phyloP scores from a whole-genome alignment of 2,329 filamentous ascomycete genomes.

The Chaetothyriales sp. region DNA sequence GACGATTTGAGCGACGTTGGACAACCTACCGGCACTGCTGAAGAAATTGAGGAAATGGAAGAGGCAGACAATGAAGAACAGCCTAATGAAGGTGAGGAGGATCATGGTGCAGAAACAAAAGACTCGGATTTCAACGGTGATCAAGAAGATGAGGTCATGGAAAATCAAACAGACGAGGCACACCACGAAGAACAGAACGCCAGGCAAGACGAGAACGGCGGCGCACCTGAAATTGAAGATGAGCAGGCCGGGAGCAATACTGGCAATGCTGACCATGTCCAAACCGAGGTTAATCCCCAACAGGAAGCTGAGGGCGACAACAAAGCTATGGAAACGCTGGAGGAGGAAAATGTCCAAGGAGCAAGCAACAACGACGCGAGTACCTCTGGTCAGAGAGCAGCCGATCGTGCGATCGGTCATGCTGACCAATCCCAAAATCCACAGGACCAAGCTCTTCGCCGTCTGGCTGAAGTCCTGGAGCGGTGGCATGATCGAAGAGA shows the following conservation, averaged over 20 bases:
- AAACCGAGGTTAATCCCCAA: constrained; percentile 24
- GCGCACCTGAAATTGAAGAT: constrained; percentile 30
- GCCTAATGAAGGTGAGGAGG: constrained; percentile 20
- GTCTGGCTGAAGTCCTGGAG: constrained; percentile 82
- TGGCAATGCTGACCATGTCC: constrained; percentile 27
- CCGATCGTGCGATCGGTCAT: constrained; percentile 13
- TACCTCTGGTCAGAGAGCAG: constrained; percentile 10
- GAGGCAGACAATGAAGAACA: constrained; percentile 14
- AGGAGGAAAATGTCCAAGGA: constrained; percentile 11
- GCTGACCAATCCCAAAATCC: constrained; percentile 8
- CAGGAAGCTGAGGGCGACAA: constrained; percentile 15
- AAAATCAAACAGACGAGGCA: constrained; percentile 23
- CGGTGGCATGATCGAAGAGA: constrained; percentile 83
- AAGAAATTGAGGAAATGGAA: constrained; percentile 21
- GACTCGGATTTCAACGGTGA: constrained; percentile 22
- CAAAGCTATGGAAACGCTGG: constrained; percentile 9
- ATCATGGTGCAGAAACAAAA: constrained; percentile 20
- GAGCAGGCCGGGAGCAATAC: constrained; percentile 32
- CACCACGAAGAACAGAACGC: constrained; percentile 21
- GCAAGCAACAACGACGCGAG: constrained; percentile 13
- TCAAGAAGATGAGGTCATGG: constrained; percentile 22
- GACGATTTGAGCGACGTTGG: constrained; percentile 42
- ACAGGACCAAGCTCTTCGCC: constrained; percentile 57
- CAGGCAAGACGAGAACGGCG: constrained; percentile 20
- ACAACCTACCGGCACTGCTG: constrained; percentile 27